Percentiles rank a stretch among this genome's conserved stretches.
Evolutionary conservation across 2,329 filamentous ascomycete genomes (phyloP).

Genomic region (Alternaria arborescens): DNA sequence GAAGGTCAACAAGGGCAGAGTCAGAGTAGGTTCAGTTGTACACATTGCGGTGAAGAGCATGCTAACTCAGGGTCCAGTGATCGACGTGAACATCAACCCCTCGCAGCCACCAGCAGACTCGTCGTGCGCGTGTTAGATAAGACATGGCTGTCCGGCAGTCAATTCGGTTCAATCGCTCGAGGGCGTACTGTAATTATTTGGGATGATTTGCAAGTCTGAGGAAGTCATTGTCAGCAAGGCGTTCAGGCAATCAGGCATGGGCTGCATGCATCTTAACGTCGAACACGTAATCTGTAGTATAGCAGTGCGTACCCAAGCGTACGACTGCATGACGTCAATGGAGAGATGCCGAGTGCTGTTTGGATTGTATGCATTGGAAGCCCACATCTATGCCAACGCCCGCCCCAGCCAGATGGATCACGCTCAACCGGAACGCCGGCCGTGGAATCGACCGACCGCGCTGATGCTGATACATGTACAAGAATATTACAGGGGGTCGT

Average conservation of each 20-base stretch:
- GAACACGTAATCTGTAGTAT: constrained; percentile 46
- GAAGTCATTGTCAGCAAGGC: constrained; percentile 51
- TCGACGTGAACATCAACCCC: constrained; percentile 87
- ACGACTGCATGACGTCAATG: constrained; percentile 31
- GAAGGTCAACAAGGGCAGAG: constrained; percentile 78
- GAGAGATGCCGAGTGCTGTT: constrained; percentile 18
- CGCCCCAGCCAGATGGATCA: constrained; percentile 26
- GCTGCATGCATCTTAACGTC: constrained; percentile 24
- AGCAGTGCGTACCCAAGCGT: constrained; percentile 35
- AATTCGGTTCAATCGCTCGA: constrained; percentile 32
- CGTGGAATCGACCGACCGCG: constrained; percentile 23
- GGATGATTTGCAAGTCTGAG: constrained; percentile 34
- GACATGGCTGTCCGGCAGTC: constrained; percentile 6
- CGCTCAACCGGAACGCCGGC: constrained; percentile 40
- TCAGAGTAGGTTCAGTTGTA: constrained; percentile 71
- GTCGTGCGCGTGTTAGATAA: constrained; percentile 48
- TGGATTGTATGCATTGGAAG: constrained; percentile 30
- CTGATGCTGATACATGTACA: constrained; percentile 48
- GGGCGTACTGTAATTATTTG: constrained; percentile 49
- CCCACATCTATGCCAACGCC: constrained; percentile 31
- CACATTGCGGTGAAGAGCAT: neutral
- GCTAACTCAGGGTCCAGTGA: constrained; percentile 67
- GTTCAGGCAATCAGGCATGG: constrained; percentile 47
- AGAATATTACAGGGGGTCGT: constrained; percentile 44
- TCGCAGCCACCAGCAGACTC: constrained; percentile 70